Evolutionary conservation across 2,329 filamentous ascomycete species (phyloP), one percentile per base, ranked within the genome.

Genomic region (Colletotrichum plurivorum): DNA sequence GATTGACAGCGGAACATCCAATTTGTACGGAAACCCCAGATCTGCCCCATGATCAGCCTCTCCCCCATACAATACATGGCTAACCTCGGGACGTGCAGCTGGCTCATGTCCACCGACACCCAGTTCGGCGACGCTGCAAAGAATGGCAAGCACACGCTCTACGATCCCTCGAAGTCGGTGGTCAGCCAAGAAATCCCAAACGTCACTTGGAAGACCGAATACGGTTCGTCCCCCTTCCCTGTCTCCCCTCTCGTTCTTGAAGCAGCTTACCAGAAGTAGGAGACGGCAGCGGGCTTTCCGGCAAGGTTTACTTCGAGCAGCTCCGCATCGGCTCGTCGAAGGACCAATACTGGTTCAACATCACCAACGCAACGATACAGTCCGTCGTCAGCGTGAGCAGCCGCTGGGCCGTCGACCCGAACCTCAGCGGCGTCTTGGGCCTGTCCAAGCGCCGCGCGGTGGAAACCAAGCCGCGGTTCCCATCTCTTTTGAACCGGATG

Each of bases 341-440:
- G 10, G 62, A 69, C 51, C 46, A 46, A 15, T 20, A 67, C 48
- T 77, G 78, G 54, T 75, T 88, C 55, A 75, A 75, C 18, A 73
- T 89, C 67, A 70, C 77, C 36, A 79, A 84, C 58, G 83, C 83
- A 43, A 83, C 84, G 4, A 81, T 89, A 54, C 84, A 89, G 75
- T 84, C 84, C 5, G 87, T 87, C 3, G 74, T 79, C 20, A 73
- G 74, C 3, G 80, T 85, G 13, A 81, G 82, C n/a, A 67, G 77
- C 22, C 80, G 80, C 31, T 82, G 85, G 62, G 84, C 87, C 63
- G 65, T 76, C 2, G 81, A 82, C 59, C 73, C 76, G 12, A 76
- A 77, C 45, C 78, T 87, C 73, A 85, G 82, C 3, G 87, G 87
- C 53, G 80, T 89, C 31, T 76, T 89, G 69, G 87, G 87, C 18